Evolutionary conservation across 176 grass and related monocot genomes (phyloP).

Genomic region (Guadua angustifolia): DNA sequence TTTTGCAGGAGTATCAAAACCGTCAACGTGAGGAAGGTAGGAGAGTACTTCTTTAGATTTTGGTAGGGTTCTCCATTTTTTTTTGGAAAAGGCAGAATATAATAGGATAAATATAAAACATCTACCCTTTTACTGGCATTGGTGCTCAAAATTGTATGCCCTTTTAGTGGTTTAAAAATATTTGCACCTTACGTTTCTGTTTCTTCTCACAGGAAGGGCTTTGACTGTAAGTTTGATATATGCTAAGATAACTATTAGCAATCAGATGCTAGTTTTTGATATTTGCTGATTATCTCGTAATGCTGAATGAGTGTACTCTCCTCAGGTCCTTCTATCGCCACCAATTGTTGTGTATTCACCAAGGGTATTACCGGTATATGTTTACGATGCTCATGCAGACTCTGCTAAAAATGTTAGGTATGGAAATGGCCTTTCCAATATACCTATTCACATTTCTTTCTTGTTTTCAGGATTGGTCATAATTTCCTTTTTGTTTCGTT

Average conservation of each 20-base stretch:
- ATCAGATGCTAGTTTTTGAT: constrained; percentile 29
- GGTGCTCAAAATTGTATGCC: no score
- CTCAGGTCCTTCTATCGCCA: constrained; percentile 92
- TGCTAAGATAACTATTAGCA: constrained; percentile 38
- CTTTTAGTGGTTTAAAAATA: no score
- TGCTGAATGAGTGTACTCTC: constrained; percentile 37
- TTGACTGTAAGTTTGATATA: constrained; percentile 83
- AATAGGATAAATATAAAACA: no score
- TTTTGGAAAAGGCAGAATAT: no score
- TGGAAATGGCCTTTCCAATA: constrained; percentile 12
- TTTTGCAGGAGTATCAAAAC: no score
- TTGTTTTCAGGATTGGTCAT: constrained; percentile 25
- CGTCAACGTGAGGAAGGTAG: no score
- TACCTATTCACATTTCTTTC: constrained; percentile 21
- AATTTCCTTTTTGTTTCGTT: constrained; percentile 35
- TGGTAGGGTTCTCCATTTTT: no score
- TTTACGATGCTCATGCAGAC: constrained; percentile 99
- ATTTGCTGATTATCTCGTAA: constrained; percentile 14
- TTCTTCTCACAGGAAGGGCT: constrained; percentile 97
- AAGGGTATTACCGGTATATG: constrained; percentile 93
- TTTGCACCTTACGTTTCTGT: no score
- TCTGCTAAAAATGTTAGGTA: constrained; percentile 99
- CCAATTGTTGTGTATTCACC: constrained; percentile 99
- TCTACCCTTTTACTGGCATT: no score
- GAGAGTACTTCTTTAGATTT: no score